Base-by-base conservation (phyloP, 805 yeast genomes). In the Diddensiella transvaalensis region DNA sequence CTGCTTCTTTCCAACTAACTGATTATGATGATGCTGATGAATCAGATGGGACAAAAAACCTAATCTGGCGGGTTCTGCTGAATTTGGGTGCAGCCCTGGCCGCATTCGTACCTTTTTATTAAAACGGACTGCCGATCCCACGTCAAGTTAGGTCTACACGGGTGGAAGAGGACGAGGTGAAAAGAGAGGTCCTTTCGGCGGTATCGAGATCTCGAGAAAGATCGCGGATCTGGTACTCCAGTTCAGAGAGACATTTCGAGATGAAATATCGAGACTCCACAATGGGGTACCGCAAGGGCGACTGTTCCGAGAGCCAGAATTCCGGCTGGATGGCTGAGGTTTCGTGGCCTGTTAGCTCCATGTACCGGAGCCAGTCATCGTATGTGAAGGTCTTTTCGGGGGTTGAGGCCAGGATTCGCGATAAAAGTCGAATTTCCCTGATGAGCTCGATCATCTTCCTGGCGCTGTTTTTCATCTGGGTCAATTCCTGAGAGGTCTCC, bases 271-370 rank as follows among this genome's bases (percentile, higher is more conserved):
- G 78, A 0, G 89, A 80, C 60, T 87, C 89, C 54, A 75, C 76
- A 33, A 84, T 67, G 0, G 93, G 93, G 47, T 75, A 78, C 40
- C 84, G 71, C 37, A 87, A 66, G 0, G 96, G 96, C 1, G 89
- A 81, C 1, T 65, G 59, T 1, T 79, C 79, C 4, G 83, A 73
- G 1, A 87, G 55, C 95, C 95, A 87, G 59, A 70, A 82, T 38
- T 68, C 62, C 2, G 61, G 56, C 15, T 37, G n/a, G 15, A 35
- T 42, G 6, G 18, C 38, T 6, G 40, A 36, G 13, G 26, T 29
- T 11, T 33, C 15, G 30, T 24, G 21, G 15, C 17, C 37, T 4
- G 49, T 32, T 13, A 53, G 24, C 13, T 55, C 48, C 26, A 73
- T 52, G 40, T 78, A 59, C 13, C 63, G 57, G 1, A 45, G 48